A percentile compares a stretch with the other conserved stretches of the same genome.
Evolutionary conservation across 768 basidiomycete species (phyloP).

Genomic region (Lentinula aciculospora): DNA sequence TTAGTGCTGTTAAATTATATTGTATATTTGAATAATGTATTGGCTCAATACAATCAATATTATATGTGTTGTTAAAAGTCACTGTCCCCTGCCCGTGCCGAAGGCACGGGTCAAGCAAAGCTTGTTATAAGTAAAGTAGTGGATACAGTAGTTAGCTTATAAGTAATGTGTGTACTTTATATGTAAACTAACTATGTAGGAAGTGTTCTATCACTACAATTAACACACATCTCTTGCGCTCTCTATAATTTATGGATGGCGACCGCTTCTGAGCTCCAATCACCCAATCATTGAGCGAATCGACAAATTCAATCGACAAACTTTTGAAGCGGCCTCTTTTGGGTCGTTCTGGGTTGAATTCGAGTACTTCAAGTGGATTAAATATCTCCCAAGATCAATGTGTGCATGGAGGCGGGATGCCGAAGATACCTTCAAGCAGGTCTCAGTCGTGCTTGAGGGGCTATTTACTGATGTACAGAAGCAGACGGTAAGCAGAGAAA

Average conservation of each 20-base stretch:
- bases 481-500: background rate
- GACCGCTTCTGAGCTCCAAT: constrained; percentile 5
- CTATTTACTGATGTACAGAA: constrained; percentile 4
- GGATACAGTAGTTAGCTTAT: too few relatives aligned
- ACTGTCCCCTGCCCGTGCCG: too few relatives aligned
- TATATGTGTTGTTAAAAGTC: too few relatives aligned
- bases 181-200: too few relatives aligned
- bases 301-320: constrained; percentile 16
- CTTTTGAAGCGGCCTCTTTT: constrained; percentile 19
- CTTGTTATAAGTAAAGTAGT: too few relatives aligned
- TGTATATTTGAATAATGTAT: too few relatives aligned
- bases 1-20: too few relatives aligned
- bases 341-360: constrained; percentile 30
- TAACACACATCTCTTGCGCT: constrained; percentile 8
- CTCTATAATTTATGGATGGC: constrained; percentile 13
- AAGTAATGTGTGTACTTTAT: too few relatives aligned
- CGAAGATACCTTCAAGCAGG: constrained; percentile 6
- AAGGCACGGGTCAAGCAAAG: too few relatives aligned
- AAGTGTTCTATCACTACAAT: too few relatives aligned
- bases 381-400: constrained; percentile 21
- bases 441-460: constrained; percentile 13
- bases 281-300: constrained; percentile 14
- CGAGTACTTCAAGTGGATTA: constrained; percentile 17
- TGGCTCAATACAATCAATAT: too few relatives aligned
- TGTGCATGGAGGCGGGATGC: constrained; percentile 24